A percentile compares a stretch with the other conserved stretches of the same genome.
phyloP scores from a whole-genome alignment of 2,329 filamentous ascomycete species.

The Paecilomyces formosus region DNA sequence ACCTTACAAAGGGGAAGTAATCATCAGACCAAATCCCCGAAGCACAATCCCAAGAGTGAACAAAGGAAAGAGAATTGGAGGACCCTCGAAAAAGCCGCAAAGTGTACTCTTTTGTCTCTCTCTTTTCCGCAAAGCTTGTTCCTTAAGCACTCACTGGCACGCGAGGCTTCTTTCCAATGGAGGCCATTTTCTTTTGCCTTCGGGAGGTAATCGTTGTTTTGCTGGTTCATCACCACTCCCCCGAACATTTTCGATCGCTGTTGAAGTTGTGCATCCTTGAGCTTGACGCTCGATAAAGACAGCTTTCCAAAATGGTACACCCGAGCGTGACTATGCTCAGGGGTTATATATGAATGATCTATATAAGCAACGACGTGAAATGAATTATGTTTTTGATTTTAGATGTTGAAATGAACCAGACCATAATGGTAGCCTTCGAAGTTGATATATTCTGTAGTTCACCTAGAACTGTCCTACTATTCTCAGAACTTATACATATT shows the following conservation, averaged over 20 bases:
- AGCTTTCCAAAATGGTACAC: background rate
- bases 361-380: background rate
- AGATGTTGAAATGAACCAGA: background rate
- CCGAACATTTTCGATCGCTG: background rate
- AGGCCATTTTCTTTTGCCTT: background rate
- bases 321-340: background rate
- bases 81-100: background rate
- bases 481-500: too few species aligned
- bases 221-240: background rate
- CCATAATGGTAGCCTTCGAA: background rate
- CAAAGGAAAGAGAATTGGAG: background rate
- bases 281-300: background rate
- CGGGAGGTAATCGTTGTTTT: background rate
- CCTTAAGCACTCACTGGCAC: background rate
- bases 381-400: background rate
- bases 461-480: background rate
- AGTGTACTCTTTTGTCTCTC: background rate
- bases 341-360: background rate
- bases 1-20: slow-evolving; percentile 16
- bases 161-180: background rate
- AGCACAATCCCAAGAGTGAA: slow-evolving; percentile 38
- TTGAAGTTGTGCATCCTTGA: background rate
- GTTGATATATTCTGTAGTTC: background rate
- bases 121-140: background rate
- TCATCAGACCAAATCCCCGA: slow-evolving; percentile 74